Evolutionary conservation across 371 early-diverging fungal genomes (phyloP).

Genomic region (Mortierella sp.): DNA sequence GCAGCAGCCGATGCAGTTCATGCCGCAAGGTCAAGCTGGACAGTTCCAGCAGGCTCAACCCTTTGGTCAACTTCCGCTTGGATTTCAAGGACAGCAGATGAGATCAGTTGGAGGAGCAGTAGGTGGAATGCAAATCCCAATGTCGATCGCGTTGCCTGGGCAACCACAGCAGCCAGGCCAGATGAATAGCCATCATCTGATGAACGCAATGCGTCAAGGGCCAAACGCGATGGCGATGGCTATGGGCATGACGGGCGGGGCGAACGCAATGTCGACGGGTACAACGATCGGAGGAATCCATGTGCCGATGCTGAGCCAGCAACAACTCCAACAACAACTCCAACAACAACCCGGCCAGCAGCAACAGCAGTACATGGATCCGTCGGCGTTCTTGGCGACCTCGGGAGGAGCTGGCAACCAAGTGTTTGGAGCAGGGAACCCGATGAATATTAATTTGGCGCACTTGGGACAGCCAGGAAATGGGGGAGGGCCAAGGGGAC

Average conservation of each 20-base stretch:
- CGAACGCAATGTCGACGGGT: background rate
- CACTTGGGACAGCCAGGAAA: conserved; percentile 11
- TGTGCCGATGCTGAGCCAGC: conserved; percentile 21
- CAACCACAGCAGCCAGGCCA: conserved; percentile 15
- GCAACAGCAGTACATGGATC: conserved; percentile 41
- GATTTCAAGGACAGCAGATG: conserved; percentile 15
- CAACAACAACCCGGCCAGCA: conserved; percentile 21
- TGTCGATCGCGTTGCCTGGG: conserved; percentile 26
- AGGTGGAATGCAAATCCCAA: conserved; percentile 9
- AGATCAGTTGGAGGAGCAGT: background rate
- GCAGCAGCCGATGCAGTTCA: conserved; percentile 6
- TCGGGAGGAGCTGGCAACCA: conserved; percentile 4
- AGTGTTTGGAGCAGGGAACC: conserved; percentile 27
- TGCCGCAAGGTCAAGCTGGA: conserved; percentile 8
- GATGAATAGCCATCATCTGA: conserved; percentile 25
- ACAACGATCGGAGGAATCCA: conserved; percentile 34
- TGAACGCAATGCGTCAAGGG: conserved; percentile 29
- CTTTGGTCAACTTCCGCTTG: conserved; percentile 8
- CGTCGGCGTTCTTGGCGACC: conserved; percentile 25
- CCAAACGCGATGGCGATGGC: conserved; percentile 12
- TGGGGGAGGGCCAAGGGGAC: background rate
- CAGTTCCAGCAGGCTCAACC: conserved; percentile 8
- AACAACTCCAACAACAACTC: conserved; percentile 16
- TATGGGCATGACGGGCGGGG: background rate
- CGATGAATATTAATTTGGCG: conserved; percentile 30